Evolutionary conservation across 2,329 filamentous ascomycete genomes (phyloP), one percentile per base, ranked within the genome.

Genomic region (Botrytis tulipae): DNA sequence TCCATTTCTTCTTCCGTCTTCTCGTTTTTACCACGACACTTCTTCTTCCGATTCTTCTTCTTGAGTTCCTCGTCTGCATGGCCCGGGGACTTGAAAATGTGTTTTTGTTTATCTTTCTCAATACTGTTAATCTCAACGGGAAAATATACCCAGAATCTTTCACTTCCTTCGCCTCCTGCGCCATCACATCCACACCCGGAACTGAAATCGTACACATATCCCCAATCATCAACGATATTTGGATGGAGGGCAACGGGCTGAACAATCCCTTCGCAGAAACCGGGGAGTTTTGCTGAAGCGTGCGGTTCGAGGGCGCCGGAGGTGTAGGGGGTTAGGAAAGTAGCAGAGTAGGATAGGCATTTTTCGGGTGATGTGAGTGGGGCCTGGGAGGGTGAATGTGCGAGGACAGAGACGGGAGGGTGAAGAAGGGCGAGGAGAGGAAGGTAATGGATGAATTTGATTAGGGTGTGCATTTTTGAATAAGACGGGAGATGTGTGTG

Each of bases 131-230:
- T 12, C 16, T 44, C 57, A 10, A 63, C 14, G 1, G 69, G 59
- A 5, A 71, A 71, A 32, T 71, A 63, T 48, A 62, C 46, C 69
- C 59, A 62, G 22, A 71, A 71, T 14, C 69, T 37, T 29, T 48
- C 54, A 14, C n/a, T 32, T 9, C 59, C 69, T 1, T 67, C 44
- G 3, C 25, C 44, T 14, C 20, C 44, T 4, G 16, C 10, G 2
- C 44, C 32, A 14, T 48, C 37, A 46, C 57, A 70, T 6, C 25
- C 32, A 22, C 44, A 63, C 18, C 12, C 42, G 32, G 51, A 29
- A 32, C 42, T 62, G 22, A 71, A 71, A 54, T 71, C 59, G 2
- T 48, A 48, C 12, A 71, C 22, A 32, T 59, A 71, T n/a, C 57
- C 69, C 29, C 22, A 71, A 2, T 32, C 42, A 9, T 71, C 57